Percentiles rank a stretch among this genome's conserved stretches.
phyloP scores from a whole-genome alignment of 1,139 yeast genomes.

The Wickerhamomyces sp. region DNA sequence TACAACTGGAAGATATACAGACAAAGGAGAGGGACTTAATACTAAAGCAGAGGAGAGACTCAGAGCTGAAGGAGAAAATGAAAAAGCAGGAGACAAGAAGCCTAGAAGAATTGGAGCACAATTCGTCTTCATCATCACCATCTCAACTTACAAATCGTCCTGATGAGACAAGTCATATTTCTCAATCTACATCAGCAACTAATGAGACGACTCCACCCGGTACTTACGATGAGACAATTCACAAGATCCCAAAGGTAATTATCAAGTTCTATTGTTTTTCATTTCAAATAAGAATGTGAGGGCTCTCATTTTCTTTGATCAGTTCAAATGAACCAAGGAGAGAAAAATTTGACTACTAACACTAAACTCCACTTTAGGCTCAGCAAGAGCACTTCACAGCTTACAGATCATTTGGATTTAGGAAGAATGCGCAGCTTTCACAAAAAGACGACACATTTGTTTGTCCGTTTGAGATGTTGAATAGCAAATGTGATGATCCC shows the following conservation, averaged over 20 bases:
- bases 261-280: not conserved
- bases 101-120: constrained; percentile 25
- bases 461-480: constrained; percentile 15
- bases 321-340: not conserved
- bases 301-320: not conserved
- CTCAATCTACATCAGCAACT: not conserved
- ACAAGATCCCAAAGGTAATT: constrained; percentile 16
- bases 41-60: constrained; percentile 5
- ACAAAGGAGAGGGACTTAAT: constrained; percentile 6
- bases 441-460: constrained; percentile 1
- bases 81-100: constrained; percentile 5
- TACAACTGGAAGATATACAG: constrained; percentile 14
- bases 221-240: constrained; percentile 11
- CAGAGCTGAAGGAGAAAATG: constrained; percentile 6
- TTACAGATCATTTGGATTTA: constrained; percentile 8
- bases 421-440: not conserved
- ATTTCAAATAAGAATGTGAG: not conserved
- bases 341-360: constrained; percentile 7
- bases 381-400: constrained; percentile 8
- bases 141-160: constrained; percentile 48
- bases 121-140: constrained; percentile 87
- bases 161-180: not conserved
- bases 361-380: constrained; percentile 4
- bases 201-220: not conserved
- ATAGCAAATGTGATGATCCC: constrained; percentile 10